These are phyloP conservation scores for Rutstroemia sydowiana DNA, from an alignment of 2,329 filamentous ascomycete genomes.

Conservation along the genomic window DNA sequence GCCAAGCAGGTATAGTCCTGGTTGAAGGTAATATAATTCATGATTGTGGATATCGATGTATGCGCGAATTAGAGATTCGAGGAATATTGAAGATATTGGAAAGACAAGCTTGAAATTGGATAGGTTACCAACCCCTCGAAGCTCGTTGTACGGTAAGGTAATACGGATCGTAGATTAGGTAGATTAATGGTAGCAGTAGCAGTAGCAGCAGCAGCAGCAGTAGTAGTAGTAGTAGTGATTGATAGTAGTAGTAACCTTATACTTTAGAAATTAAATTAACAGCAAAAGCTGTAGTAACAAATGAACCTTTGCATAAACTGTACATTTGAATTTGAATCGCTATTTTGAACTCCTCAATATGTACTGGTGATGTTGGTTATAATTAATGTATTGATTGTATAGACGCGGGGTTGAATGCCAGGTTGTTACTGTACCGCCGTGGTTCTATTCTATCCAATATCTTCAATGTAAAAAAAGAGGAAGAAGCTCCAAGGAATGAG, in stretches of 20 bases:
- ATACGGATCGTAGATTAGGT: too few species aligned
- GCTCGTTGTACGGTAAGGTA: neutral
- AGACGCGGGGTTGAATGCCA: constrained; percentile 6
- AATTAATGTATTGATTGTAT: neutral
- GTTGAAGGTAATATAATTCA: constrained; percentile 99
- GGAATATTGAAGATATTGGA: neutral
- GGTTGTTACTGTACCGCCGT: neutral
- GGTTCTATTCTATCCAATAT: neutral
- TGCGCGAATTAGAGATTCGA: neutral
- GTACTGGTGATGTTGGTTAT: neutral
- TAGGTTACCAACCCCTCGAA: neutral
- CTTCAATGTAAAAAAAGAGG: neutral
- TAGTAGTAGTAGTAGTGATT: too few species aligned
- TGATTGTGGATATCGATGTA: constrained; percentile 46
- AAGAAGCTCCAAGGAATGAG: neutral
- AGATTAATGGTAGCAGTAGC: too few species aligned
- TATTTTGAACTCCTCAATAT: neutral
- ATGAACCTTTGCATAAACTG: constrained; percentile 1
- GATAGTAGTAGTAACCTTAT: too few species aligned
- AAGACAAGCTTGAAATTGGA: constrained; percentile 3
- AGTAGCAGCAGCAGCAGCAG: too few species aligned
- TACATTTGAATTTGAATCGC: constrained; percentile 1
- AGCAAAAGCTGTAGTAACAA: constrained; percentile 8
- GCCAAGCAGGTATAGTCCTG: constrained; percentile 97
- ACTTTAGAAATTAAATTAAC: neutral